Evolutionary conservation across 495 filamentous ascomycete species (phyloP).

Genomic region (Pseudoneurospora amorphoporcata): DNA sequence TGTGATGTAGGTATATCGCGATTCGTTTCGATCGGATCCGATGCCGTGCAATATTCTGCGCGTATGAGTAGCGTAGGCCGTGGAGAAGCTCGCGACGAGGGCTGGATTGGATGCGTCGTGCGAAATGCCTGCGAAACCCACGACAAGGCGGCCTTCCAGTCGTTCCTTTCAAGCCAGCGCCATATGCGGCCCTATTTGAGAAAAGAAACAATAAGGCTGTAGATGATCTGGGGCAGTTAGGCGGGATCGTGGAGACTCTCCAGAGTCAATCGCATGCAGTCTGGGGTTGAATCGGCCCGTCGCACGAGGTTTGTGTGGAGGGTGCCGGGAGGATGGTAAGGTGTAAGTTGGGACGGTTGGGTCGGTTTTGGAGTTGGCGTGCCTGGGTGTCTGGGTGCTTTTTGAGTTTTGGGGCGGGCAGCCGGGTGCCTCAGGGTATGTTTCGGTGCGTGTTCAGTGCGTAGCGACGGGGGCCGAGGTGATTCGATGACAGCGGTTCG

Average conservation of each 20-base stretch:
- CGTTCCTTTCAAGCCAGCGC: constrained; percentile 1
- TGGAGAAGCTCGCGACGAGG: neutral
- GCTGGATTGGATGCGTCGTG: neutral
- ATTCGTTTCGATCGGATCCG: neutral
- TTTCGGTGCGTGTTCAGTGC: neutral
- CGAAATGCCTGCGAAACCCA: neutral
- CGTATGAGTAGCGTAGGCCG: neutral
- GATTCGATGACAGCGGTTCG: neutral
- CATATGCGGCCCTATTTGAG: constrained; percentile 14
- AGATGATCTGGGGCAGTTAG: constrained; percentile 11
- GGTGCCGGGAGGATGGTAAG: constrained; percentile 7
- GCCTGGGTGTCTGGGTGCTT: neutral
- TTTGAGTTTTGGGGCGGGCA: neutral
- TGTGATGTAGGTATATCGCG: neutral
- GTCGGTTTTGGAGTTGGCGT: neutral
- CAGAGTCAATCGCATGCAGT: constrained; percentile 16
- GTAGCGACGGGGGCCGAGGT: neutral
- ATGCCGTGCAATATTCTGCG: neutral
- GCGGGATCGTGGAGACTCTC: constrained; percentile 25
- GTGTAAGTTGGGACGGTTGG: neutral
- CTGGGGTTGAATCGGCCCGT: constrained; percentile 27
- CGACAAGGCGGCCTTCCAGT: neutral
- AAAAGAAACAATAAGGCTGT: constrained; percentile 10
- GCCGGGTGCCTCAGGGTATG: neutral
- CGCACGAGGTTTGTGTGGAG: constrained; percentile 7